Evolutionary conservation across 805 yeast genomes (phyloP), one percentile per base, ranked within the genome.

Genomic region (Komagataella phaffii): DNA sequence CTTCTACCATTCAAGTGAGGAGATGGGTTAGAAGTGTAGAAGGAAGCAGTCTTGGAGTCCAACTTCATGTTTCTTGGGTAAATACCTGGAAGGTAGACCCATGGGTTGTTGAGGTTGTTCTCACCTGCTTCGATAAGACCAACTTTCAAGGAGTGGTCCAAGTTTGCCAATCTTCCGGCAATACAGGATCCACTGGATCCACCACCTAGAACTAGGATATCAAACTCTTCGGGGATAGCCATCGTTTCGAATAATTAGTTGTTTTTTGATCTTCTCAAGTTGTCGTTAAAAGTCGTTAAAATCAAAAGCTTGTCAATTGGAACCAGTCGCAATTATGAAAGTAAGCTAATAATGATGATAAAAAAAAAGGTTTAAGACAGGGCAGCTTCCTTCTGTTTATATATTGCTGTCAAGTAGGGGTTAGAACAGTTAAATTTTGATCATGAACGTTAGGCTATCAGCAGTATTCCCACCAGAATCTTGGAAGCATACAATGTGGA

Each of bases 31-130:
- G 63, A 51, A 46, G 53, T 50, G 59, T 61, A 61, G 57, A 59
- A 61, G 23, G 63, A 58, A 18, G 64, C 64, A 24, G 64, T 61
- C 54, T 59, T 61, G 52, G 64, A 61, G 57, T 61, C 64, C 18
- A 61, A 55, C 57, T 60, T 57, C 64, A 61, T 61, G 56, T 61
- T 61, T 59, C 64, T 59, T 51, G 64, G 64, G 53, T 61, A 61
- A 43, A 61, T 58, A 54, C 64, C 64, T 45, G 64, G 63, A 19
- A 60, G 55, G 50, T 59, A 61, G 36, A 61, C 64, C 64, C 64
- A 61, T 47, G 64, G 64, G 56, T 61, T 61, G 57, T 61, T 59
- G 53, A 59, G 52, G 57, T 61, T 61, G 59, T 61, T 61, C 55
- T 61, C 64, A 55, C 64, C 64, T 47, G 61, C 63, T 55, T 61